A percentile compares a stretch with the other conserved stretches of the same genome.
Conservation (phyloP, 1,284 basidiomycete genomes). For the Trametes sp. region DNA sequence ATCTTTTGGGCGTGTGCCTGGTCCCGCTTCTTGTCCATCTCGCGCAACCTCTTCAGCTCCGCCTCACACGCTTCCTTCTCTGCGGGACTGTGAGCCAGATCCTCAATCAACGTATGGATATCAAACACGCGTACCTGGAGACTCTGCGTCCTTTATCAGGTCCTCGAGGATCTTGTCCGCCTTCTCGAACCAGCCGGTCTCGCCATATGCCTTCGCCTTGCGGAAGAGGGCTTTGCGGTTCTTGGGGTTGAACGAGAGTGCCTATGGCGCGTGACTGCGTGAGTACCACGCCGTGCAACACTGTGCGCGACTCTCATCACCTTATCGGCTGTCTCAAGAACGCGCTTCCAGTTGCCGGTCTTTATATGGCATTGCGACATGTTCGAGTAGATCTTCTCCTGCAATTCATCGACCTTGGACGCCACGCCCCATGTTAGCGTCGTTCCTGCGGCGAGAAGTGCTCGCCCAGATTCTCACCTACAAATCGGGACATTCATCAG, state of each 20-base stretch:
- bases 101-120: not conserved
- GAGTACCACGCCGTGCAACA: not conserved
- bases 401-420: slow-evolving; percentile 68
- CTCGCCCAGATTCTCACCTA: not conserved
- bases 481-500: not conserved
- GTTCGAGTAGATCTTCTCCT: slow-evolving; percentile 84
- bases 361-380: slow-evolving; percentile 84
- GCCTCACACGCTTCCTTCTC: slow-evolving; percentile 64
- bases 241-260: slow-evolving; percentile 71
- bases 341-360: slow-evolving; percentile 77
- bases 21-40: slow-evolving; percentile 69
- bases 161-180: slow-evolving; percentile 70
- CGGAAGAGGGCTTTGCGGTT: slow-evolving; percentile 82
- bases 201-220: slow-evolving; percentile 80
- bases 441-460: not conserved
- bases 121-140: slow-evolving; percentile 50
- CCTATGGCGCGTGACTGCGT: slow-evolving; percentile 49
- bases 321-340: slow-evolving; percentile 78
- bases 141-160: slow-evolving; percentile 64
- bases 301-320: slow-evolving; percentile 41
- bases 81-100: slow-evolving; percentile 37
- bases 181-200: slow-evolving; percentile 77
- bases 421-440: not conserved
- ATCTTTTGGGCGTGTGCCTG: slow-evolving; percentile 72
- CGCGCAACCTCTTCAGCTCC: slow-evolving; percentile 66